Base-by-base conservation (phyloP, 176 grass and related monocot species). In the Metroxylon sagu region DNA sequence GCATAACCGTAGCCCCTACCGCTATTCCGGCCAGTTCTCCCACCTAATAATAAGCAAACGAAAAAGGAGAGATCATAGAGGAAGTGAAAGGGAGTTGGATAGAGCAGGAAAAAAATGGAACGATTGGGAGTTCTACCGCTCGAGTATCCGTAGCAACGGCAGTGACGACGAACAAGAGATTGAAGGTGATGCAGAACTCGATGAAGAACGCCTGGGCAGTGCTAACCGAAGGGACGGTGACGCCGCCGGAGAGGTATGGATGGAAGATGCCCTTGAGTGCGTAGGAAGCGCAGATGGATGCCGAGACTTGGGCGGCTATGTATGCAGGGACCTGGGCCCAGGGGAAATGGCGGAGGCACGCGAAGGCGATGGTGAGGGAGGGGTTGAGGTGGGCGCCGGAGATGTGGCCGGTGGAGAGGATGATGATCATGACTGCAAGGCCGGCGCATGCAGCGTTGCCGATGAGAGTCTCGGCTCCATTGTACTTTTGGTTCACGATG, bases 311-410 rank as follows among this genome's bases (percentile, higher is more conserved):
- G 0, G 83, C 77, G 5, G 64, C 6, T 14, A 85, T 21, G 62
- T 94, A 88, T 5, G 72, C 69, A 0, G 67, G 25, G 5, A 88
- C 59, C 19, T 84, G 81, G 29, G 53, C 49, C 54, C 4, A 66
- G 15, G 80, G 80, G 54, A 94, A 85, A 26, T 88, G 77, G 0
- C 79, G 68, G 39, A 85, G 71, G 1, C 53, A 30, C 3, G 74
- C 31, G 59, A 94, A 84, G 64, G 89, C 67, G 4, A 88, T 76
- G 54, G 80, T 94, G 12, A 88, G 72, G 1, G 89, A 73, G 0
- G 89, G 89, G 35, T 93, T 93, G 50, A 91, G 55, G 31, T 91
- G 88, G 65, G 83, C 85, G 16, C 83, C 88, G 0, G 83, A 91
- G 51, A 91, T 71, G 68, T 91, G 83, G 15, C 81, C 49, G 52